These are phyloP conservation scores for Silene conica DNA, from an alignment of 148 eudicot genomes.

Conservation along the genomic window DNA sequence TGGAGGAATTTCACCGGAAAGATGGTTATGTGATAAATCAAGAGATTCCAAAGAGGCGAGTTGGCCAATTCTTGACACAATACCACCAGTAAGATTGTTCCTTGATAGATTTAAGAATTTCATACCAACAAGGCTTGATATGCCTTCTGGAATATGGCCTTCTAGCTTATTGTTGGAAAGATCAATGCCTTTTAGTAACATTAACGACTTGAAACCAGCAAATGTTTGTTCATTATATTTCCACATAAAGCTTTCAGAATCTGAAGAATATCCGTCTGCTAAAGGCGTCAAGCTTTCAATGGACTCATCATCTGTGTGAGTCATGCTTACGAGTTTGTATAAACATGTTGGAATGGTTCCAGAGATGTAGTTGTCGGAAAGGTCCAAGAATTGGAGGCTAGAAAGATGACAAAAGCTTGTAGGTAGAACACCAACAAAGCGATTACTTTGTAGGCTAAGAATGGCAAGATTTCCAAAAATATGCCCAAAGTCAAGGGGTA, in stretches of 20 bases:
- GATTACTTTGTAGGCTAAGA: conserved; percentile 10
- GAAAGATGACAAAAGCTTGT: conserved; percentile 19
- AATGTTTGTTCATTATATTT: conserved; percentile 1
- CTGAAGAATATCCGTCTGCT: neutral
- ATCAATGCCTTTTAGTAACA: neutral
- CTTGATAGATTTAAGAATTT: conserved; percentile 9
- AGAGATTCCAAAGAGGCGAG: conserved; percentile 1
- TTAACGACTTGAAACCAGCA: neutral
- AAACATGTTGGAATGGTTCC: conserved; percentile 16
- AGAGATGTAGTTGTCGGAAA: conserved; percentile 9
- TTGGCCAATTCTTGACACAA: neutral
- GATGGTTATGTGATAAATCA: conserved; percentile 13
- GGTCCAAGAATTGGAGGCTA: conserved; percentile 10
- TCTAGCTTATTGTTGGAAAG: neutral
- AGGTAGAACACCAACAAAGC: conserved; percentile 9
- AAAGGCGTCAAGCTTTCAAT: no score
- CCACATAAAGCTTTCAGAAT: conserved; percentile 2
- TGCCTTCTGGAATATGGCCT: conserved; percentile 10
- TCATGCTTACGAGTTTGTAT: conserved; percentile 7
- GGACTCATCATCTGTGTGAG: neutral
- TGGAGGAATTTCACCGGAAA: conserved; percentile 15
- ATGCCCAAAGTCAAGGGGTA: conserved; percentile 3
- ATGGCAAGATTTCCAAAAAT: neutral
- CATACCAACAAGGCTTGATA: conserved; percentile 8
- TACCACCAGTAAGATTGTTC: conserved; percentile 14